A percentile compares a stretch with the other conserved stretches of the same genome.
Evolutionary conservation across 2,329 filamentous ascomycete species (phyloP).

Genomic region (Sclerotinia nivalis): DNA sequence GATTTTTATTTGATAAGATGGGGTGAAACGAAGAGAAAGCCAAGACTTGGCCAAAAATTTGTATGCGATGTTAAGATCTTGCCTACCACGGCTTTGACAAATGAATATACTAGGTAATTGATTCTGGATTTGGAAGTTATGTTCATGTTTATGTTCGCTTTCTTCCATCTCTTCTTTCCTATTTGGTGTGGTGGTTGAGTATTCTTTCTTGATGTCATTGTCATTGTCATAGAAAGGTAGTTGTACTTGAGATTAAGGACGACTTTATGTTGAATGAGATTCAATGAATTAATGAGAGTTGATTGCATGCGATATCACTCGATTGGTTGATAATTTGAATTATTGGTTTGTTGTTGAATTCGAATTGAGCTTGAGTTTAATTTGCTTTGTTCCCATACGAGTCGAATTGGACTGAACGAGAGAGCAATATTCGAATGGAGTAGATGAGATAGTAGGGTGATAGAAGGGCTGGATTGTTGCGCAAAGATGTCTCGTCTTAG

Average conservation of each 20-base stretch:
- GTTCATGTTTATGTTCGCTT: not conserved
- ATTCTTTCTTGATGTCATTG: not conserved
- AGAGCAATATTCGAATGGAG: not conserved
- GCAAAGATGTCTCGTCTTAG: conserved; percentile 19
- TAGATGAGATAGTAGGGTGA: conserved; percentile 1
- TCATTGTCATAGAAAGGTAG: not conserved
- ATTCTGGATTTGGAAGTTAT: not conserved
- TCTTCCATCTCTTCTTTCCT: not conserved
- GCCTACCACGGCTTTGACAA: not conserved
- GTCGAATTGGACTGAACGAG: not conserved
- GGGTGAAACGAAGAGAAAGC: not conserved
- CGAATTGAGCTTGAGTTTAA: not conserved
- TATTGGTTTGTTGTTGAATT: not conserved
- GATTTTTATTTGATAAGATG: not conserved
- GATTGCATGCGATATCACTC: not conserved
- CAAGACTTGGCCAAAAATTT: not conserved
- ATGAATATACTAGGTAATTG: not conserved
- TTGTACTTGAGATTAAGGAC: not conserved
- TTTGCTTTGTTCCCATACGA: not conserved
- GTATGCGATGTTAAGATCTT: not conserved
- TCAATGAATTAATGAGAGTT: not conserved
- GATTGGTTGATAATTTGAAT: not conserved
- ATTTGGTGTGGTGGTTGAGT: not conserved
- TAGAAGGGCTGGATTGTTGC: conserved; percentile 3
- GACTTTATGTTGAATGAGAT: not conserved